Conservation (phyloP, 331 rosid genomes). For the Acacia concinna region DNA sequence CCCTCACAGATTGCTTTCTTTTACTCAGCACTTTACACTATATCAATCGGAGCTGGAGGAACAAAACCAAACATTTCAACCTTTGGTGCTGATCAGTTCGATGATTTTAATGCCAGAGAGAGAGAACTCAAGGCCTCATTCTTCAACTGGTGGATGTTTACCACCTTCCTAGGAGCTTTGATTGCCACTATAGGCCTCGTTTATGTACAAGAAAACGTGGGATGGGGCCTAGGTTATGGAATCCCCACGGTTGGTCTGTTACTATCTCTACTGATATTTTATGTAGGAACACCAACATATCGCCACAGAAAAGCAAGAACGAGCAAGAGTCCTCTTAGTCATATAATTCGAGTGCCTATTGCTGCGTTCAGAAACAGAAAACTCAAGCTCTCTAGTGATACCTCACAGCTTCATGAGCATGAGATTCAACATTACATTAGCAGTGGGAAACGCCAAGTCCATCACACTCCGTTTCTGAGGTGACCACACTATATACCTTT, state of each 20-base stretch:
- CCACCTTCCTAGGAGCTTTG: slow-evolving; percentile 83
- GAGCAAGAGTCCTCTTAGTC: slow-evolving; percentile 53
- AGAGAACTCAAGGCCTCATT: slow-evolving; percentile 74
- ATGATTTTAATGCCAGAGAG: slow-evolving; percentile 73
- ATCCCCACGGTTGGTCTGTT: slow-evolving; percentile 81
- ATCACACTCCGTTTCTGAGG: slow-evolving; percentile 75
- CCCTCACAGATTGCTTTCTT: slow-evolving; percentile 66
- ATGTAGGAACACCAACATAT: slow-evolving; percentile 72
- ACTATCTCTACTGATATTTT: slow-evolving; percentile 66
- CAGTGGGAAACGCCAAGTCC: slow-evolving; percentile 60
- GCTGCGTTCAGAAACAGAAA: slow-evolving; percentile 63
- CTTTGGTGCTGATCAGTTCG: slow-evolving; percentile 97
- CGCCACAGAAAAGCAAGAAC: slow-evolving; percentile 71
- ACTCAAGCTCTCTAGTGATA: slow-evolving; percentile 53
- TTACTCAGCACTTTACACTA: slow-evolving; percentile 79
- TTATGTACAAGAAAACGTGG: slow-evolving; percentile 87
- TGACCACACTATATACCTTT: slow-evolving; percentile 2
- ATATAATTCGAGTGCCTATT: slow-evolving; percentile 57
- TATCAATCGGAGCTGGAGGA: slow-evolving; percentile 86
- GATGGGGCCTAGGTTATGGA: slow-evolving; percentile 95
- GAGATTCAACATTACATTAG: slow-evolving; percentile 47
- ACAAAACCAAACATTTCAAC: slow-evolving; percentile 95
- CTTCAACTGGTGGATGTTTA: slow-evolving; percentile 99
- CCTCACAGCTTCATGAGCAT: slow-evolving; percentile 64
- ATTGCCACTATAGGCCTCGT: slow-evolving; percentile 77